Evolutionary conservation across 176 grass and related monocot species (phyloP).

Genomic region (Avena insularis): DNA sequence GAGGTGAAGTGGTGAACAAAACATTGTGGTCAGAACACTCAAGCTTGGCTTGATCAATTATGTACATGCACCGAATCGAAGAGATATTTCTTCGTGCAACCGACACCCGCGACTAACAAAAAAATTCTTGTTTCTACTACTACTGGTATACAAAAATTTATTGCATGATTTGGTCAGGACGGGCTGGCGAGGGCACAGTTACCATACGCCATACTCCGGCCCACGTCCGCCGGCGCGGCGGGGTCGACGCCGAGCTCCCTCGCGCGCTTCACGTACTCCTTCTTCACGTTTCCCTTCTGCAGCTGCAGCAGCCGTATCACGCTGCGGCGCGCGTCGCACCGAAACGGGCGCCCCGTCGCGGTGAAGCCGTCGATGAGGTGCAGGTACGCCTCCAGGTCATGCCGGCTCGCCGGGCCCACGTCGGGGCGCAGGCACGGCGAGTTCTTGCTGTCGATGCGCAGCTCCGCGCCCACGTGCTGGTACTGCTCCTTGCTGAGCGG

Average conservation of each 20-base stretch:
- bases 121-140: slow-evolving; percentile 48
- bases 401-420: slow-evolving; percentile 67
- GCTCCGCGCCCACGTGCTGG: slow-evolving; percentile 72
- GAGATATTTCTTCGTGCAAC: background rate
- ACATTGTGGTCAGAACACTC: slow-evolving; percentile 26
- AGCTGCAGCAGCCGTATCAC: slow-evolving; percentile 68
- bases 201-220: slow-evolving; percentile 45
- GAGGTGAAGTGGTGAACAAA: slow-evolving; percentile 7
- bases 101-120: slow-evolving; percentile 44
- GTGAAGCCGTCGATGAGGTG: slow-evolving; percentile 95
- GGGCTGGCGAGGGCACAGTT: slow-evolving; percentile 63
- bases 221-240: slow-evolving; percentile 49
- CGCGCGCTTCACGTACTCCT: slow-evolving; percentile 76
- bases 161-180: slow-evolving; percentile 32
- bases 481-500: slow-evolving; percentile 57
- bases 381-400: slow-evolving; percentile 92
- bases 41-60: slow-evolving; percentile 26
- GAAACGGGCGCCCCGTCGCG: slow-evolving; percentile 68
- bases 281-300: slow-evolving; percentile 79
- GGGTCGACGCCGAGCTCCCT: slow-evolving; percentile 62
- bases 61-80: slow-evolving; percentile 42
- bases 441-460: slow-evolving; percentile 68
- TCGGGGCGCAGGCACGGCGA: slow-evolving; percentile 83
- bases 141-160: slow-evolving; percentile 32
- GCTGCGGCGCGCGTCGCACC: slow-evolving; percentile 71